Percentiles rank a stretch among this genome's conserved stretches.
These are phyloP conservation scores for Hyaloscypha bicolor DNA, from an alignment of 495 filamentous ascomycete genomes.

Conservation along the genomic window DNA sequence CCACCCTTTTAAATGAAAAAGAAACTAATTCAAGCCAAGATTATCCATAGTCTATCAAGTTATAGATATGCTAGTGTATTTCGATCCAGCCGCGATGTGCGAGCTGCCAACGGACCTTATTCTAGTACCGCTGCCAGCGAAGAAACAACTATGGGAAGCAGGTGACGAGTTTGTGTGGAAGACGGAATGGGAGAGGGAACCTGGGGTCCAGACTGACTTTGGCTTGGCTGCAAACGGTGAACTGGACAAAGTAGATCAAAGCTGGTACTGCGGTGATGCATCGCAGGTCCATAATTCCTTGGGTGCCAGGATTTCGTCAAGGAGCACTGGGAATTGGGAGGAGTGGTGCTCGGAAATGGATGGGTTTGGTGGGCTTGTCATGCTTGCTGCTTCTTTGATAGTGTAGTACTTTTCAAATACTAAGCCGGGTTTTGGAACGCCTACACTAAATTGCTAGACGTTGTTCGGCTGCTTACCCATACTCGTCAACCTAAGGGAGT, in stretches of 20 bases:
- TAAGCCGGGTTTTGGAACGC: too few species aligned
- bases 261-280: conserved; percentile 30
- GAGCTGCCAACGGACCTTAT: conserved; percentile 39
- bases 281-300: conserved; percentile 26
- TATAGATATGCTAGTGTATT: conserved; percentile 48
- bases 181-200: conserved; percentile 33
- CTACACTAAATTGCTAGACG: too few species aligned
- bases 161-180: conserved; percentile 41
- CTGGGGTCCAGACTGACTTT: conserved; percentile 34
- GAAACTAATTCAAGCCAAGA: conserved; percentile 36
- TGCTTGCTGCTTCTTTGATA: conserved; percentile 47
- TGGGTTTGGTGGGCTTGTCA: conserved; percentile 42
- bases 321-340: conserved; percentile 35
- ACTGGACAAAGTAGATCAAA: conserved; percentile 36
- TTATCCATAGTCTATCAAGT: conserved; percentile 44
- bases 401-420: conserved; percentile 14
- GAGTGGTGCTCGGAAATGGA: conserved; percentile 53
- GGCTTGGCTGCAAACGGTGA: conserved; percentile 42
- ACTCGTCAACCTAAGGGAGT: too few species aligned
- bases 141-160: conserved; percentile 53
- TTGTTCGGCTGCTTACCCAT: too few species aligned
- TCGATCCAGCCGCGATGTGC: conserved; percentile 48
- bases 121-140: conserved; percentile 48
- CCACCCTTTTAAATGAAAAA: conserved; percentile 10
- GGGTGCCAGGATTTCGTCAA: conserved; percentile 18